Evolutionary conservation across 768 basidiomycete species (phyloP), one percentile per base, ranked within the genome.

Genomic region (Collybia mongolica): DNA sequence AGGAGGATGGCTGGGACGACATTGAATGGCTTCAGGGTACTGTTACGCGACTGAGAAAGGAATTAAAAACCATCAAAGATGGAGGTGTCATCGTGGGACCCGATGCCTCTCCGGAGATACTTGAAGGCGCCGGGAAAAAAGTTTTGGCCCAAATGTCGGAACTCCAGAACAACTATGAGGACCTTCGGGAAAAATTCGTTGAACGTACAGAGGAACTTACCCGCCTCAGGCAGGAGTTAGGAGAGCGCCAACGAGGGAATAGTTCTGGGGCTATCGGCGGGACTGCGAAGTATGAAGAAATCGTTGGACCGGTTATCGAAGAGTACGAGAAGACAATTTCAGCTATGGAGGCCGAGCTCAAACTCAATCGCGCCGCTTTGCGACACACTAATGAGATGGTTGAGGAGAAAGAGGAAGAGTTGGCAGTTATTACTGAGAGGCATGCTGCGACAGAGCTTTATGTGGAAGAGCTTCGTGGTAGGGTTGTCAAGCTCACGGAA

Each of bases 1-100:
- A 86, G 61, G 97, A 99, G 71, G 92, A 93, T 46, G 97, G 97
- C 9, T 99, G 97, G 97, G 96, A 98, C 56, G 97, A 99, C 65
- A 74, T 98, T 2, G 95, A 98, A 63, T 96, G 97, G 86, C 71
- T 99, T 39, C 97, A 98, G 68, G 82, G 81, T 46, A 90, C 87
- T 44, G 82, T 99, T 37, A 73, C 82, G 24, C 86, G 93, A 54
- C 71, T 99, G 43, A 80, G 97, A 42, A 93, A 86, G 65, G 96
- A 99, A 58, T 65, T 98, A 52, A 92, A 93, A 61, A 64, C 65
- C 5, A 63, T 96, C 62, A 95, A 91, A 69, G 86, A 88, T 32
- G 83, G 85, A 15, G 81, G 81, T 3, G 54, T 61, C 46, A 52
- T 56, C 2, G 49, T 59, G 22, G 59, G 67, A 23, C 61, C 59